Base-by-base conservation (phyloP, 257 asterid species). In the Verbascum thapsus region DNA sequence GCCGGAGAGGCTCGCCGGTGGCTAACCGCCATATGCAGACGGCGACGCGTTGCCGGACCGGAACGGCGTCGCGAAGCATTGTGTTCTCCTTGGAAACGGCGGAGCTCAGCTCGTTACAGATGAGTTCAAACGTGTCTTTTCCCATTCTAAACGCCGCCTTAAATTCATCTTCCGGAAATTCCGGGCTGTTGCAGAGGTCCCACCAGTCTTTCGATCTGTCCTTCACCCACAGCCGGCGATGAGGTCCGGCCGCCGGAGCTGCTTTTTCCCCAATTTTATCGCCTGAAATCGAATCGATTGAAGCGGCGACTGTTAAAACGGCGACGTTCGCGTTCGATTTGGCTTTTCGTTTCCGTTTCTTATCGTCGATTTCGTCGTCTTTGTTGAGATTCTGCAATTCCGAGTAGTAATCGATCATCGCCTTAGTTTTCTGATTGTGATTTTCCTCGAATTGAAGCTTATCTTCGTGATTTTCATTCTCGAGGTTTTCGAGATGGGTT, bases 21-120 rank as follows among this genome's bases (percentile, higher is more conserved):
- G 99, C 99, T 44, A 94, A 75, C 58, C 99, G 81, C 99, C 99
- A 94, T 51, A 94, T 90, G 50, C 99, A 94, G 26, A 94, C 99
- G 0, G 97, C 99, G 0, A 90, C 97, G 4, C 99, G 83, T 17
- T 94, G 95, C 71, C 83, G 66, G 1, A 94, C 99, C 0, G 99
- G 99, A 1, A 94, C 96, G 1, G 99, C 99, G 58, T 90, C 97
- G 30, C 97, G 63, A 12, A 90, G 60, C 94, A 85, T 83, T 0
- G 96, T 94, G 49, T 94, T 90, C 55, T 94, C 96, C 70, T 94
- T 94, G 0, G 97, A 89, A 0, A 94, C 94, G 16, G 53, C 88
- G 0, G 97, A 72, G 63, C 67, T 79, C 45, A 94, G 74, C 66
- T 90, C 97, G 32, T 71, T 87, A 59, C 99, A 94, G 54, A 94